Percentiles rank a stretch among this genome's conserved stretches.
Conservation (phyloP, 768 basidiomycete genomes). For the Pulveroboletus sp. region DNA sequence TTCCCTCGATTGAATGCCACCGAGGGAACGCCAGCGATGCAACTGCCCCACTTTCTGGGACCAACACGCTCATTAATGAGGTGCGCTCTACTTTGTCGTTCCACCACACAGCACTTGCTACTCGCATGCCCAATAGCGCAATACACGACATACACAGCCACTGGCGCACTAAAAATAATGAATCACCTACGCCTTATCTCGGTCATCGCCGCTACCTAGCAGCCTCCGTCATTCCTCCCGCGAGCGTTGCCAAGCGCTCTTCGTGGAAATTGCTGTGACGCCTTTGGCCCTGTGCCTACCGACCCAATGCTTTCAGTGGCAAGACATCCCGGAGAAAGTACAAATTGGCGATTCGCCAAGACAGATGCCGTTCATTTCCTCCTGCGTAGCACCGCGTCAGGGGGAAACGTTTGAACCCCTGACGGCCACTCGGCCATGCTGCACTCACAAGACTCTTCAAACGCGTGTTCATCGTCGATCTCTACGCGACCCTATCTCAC, state of each 20-base stretch:
- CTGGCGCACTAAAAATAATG: neutral
- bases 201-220: constrained; percentile 12
- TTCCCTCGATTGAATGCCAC: constrained; percentile 13
- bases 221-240: constrained; percentile 12
- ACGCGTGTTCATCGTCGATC: constrained; percentile 15
- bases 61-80: constrained; percentile 3
- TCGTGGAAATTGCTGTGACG: neutral
- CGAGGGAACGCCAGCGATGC: constrained; percentile 10
- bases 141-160: constrained; percentile 17
- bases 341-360: constrained; percentile 17
- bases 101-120: neutral
- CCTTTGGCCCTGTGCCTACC: neutral
- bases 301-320: neutral
- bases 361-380: constrained; percentile 27
- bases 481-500: constrained; percentile 4
- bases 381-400: constrained; percentile 10
- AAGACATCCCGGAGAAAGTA: constrained; percentile 8
- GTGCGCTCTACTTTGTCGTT: neutral
- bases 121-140: constrained; percentile 8
- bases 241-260: constrained; percentile 12
- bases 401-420: constrained; percentile 15
- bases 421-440: constrained; percentile 16
- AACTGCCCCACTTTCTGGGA: neutral
- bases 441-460: constrained; percentile 21
- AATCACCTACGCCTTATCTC: constrained; percentile 21